Evolutionary conservation across 2,329 filamentous ascomycete genomes (phyloP).

Genomic region (Fusarium pseudoanthophilum): DNA sequence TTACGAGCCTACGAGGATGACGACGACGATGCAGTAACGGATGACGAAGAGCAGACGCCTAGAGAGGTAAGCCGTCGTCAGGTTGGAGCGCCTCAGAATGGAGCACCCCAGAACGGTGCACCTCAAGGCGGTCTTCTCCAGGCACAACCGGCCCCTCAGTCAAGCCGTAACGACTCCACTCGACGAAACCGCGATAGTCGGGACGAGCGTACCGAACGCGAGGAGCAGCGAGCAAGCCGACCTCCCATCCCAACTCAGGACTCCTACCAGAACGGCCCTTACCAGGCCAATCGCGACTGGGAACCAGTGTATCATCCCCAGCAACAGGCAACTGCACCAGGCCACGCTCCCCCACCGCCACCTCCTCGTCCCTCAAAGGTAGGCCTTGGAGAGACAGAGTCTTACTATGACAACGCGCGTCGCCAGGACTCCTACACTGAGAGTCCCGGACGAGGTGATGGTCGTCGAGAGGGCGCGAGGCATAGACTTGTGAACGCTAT

Average conservation of each 20-base stretch:
- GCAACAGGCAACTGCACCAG: conserved; percentile 30
- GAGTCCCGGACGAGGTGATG: conserved; percentile 37
- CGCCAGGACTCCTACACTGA: conserved; percentile 38
- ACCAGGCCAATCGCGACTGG: conserved; percentile 45
- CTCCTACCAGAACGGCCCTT: conserved; percentile 31
- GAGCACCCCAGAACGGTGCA: conserved; percentile 23
- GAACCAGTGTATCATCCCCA: conserved; percentile 43
- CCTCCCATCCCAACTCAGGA: conserved; percentile 38
- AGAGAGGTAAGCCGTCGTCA: conserved; percentile 30
- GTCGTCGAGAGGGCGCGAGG: conserved; percentile 47
- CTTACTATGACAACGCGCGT: conserved; percentile 46
- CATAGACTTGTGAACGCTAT: conserved; percentile 50
- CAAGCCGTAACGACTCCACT: conserved; percentile 34
- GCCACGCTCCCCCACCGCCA: conserved; percentile 49
- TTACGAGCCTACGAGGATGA: conserved; percentile 55
- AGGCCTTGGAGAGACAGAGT: conserved; percentile 49
- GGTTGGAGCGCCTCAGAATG: conserved; percentile 30
- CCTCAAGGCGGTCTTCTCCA: conserved; percentile 31
- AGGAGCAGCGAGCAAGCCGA: conserved; percentile 37
- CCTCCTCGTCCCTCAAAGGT: conserved; percentile 53
- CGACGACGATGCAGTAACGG: conserved; percentile 46
- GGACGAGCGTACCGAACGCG: conserved; percentile 35
- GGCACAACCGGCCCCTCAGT: conserved; percentile 21
- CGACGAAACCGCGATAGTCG: conserved; percentile 41
- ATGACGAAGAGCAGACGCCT: conserved; percentile 46